Evolutionary conservation across 331 rosid species (phyloP), one percentile per base, ranked within the genome.

Genomic region (Pyracantha coccinea): DNA sequence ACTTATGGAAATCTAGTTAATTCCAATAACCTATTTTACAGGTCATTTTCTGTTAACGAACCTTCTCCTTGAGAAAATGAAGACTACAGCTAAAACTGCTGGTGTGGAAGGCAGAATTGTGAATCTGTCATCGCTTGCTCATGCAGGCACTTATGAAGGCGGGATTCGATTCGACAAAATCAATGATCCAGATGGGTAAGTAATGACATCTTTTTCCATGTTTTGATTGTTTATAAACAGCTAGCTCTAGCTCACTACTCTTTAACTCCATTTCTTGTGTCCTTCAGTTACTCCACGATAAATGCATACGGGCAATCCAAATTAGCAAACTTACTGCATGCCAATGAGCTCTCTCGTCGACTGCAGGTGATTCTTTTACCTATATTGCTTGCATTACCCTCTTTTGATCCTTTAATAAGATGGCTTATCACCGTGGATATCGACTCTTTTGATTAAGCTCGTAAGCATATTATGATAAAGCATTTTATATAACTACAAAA

Each of bases 221-320:
- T 7, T 41, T 41, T 13, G n/a, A 25, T 60, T 60, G 5, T 31
- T 24, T 14, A 60, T 25, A 59, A 59, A 14, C 19, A 59, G 8
- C 31, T 59, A 12, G 32, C 31, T 13, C 4, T 20, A 11, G 20
- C 66, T 71, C 29, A 29, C 31, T 15, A 72, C 24, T 35, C 38
- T 23, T 16, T 13, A 33, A 60, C 66, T 60, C 16, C 15, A 60
- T 25, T 7, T 60, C 16, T n/a, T 77, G 52, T 69, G 53, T 81
- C 69, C 70, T n/a, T 81, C 84, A 94, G 99, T 45, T 94, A 94
- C 75, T 81, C 85, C 8, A 87, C 84, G 76, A 88, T 92, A 80
- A 87, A 73, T 68, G 97, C 99, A 0, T 94, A 94, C 52, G 99
- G 99, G 20, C 99, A 94, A 62, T 94, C 97, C 74, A 94, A 94